Evolutionary conservation across 2,329 filamentous ascomycete genomes (phyloP), one percentile per base, ranked within the genome.

Genomic region (Magnaporthales sp.): DNA sequence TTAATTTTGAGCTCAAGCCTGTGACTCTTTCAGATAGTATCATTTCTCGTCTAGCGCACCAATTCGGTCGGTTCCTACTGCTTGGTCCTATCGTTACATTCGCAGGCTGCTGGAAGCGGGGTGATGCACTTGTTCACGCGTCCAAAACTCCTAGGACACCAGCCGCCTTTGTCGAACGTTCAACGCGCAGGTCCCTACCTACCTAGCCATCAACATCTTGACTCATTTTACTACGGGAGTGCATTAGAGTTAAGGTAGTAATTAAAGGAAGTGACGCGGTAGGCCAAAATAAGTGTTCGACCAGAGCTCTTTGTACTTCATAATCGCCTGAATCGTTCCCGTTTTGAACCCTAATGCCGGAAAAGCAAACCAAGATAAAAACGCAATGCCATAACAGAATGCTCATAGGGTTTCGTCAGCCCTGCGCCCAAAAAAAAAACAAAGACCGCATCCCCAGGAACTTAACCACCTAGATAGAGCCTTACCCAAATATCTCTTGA

Each of bases 341-440:
- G 15, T 46, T 7, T 46, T 19, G 7, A 46, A n/a, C 38, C 15
- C 38, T 19, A 46, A 46, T 46, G 38, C 38, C 38, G 38, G n/a
- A 46, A 46, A 19, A 46, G 8, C 8, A 46, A 46, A 46, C 38
- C 38, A 46, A 46, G 15, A 46, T 19, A 46, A 46, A n/a, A 7
- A 46, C 38, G 38, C 38, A 46, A 46, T 46, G 61, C 30, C 32
- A 30, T 26, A 32, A 63, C 61, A 32, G 68, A 70, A 74, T 74
- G 72, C 70, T 73, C 31, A 64, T 46, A 19, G 38, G 32, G 38
- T 46, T 13, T 46, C 9, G 38, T 46, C 38, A 13, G 32, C 38
- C 38, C 38, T 46, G n/a, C 38, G 38, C 38, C 38, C 32, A 4
- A 4, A 4, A 46, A 19, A 46, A 46, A 46, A 46, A 46, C 13